A percentile compares a stretch with the other conserved stretches of the same genome.
These are phyloP conservation scores for Penicillium vulpinum DNA, from an alignment of 2,329 filamentous ascomycete genomes.

Conservation along the genomic window DNA sequence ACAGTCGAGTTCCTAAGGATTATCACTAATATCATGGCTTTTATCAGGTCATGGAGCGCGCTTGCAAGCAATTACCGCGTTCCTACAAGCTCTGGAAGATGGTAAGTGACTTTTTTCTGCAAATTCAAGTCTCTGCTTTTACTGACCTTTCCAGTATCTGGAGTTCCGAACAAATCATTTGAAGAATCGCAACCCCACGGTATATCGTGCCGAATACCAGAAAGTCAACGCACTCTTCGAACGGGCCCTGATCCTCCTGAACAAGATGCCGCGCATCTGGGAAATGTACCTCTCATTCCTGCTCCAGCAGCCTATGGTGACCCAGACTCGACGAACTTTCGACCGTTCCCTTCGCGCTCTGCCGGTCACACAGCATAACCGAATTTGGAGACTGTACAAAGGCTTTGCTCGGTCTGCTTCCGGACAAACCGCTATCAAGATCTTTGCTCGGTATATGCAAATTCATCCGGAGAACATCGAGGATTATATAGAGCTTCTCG, in stretches of 20 bases:
- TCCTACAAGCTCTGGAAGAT: conserved; percentile 99
- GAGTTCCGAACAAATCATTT: conserved; percentile 80
- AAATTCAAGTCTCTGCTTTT: conserved; percentile 3
- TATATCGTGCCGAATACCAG: conserved; percentile 75
- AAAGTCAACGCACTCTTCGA: conserved; percentile 97
- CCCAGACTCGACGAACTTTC: conserved; percentile 80
- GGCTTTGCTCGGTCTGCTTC: conserved; percentile 89
- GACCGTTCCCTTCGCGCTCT: conserved; percentile 88
- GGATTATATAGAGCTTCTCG: conserved; percentile 87
- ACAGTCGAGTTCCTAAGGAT: not conserved
- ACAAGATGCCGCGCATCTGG: conserved; percentile 99
- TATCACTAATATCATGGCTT: conserved; percentile 8
- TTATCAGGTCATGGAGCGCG: conserved; percentile 73
- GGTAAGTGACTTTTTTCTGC: conserved; percentile 48
- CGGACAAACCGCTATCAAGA: conserved; percentile 84
- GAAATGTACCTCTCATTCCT: conserved; percentile 94
- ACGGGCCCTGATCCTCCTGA: conserved; percentile 83
- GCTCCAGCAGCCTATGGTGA: conserved; percentile 87
- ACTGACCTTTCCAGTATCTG: conserved; percentile 65
- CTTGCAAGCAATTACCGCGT: conserved; percentile 82
- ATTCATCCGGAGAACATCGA: conserved; percentile 93
- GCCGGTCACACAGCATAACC: conserved; percentile 90
- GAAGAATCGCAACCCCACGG: conserved; percentile 76
- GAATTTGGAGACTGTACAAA: conserved; percentile 90
- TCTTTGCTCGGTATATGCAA: conserved; percentile 96